These are phyloP conservation scores for Parasarocladium wereldwijsianum DNA, from an alignment of 2,329 filamentous ascomycete species.

Conservation along the genomic window DNA sequence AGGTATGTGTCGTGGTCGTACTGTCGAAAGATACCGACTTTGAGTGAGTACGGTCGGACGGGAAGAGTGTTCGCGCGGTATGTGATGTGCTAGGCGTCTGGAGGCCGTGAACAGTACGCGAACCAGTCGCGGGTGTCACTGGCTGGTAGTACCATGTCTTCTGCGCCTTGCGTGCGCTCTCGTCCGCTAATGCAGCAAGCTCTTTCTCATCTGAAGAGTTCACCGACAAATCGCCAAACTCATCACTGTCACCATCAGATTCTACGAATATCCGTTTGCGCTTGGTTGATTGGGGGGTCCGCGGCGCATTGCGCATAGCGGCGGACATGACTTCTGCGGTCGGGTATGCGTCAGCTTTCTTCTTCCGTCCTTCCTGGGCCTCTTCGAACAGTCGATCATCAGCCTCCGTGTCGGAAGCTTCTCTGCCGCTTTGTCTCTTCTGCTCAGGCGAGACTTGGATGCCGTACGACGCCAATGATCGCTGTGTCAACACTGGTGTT, in stretches of 20 bases:
- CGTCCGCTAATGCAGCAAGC: conserved; percentile 20
- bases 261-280: conserved; percentile 9
- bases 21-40: conserved; percentile 19
- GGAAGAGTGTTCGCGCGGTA: conserved; percentile 21
- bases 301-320: conserved; percentile 7
- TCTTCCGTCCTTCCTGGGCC: neutral
- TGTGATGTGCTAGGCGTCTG: conserved; percentile 19
- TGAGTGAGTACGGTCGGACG: conserved; percentile 14
- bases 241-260: conserved; percentile 12
- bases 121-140: conserved; percentile 14
- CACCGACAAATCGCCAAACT: conserved; percentile 17
- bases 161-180: conserved; percentile 14
- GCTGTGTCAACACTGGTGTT: conserved; percentile 15
- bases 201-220: conserved; percentile 24
- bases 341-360: neutral
- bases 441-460: conserved; percentile 12
- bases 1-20: neutral
- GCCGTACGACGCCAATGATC: conserved; percentile 14
- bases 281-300: conserved; percentile 12
- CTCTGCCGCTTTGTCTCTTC: conserved; percentile 3
- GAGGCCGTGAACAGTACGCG: conserved; percentile 11
- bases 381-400: too few species aligned
- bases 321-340: neutral
- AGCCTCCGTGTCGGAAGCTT: too few species aligned
- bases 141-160: conserved; percentile 2